A percentile compares a stretch with the other conserved stretches of the same genome.
Evolutionary conservation across 1,139 yeast genomes (phyloP).

Genomic region (Yamadazyma conglobata): DNA sequence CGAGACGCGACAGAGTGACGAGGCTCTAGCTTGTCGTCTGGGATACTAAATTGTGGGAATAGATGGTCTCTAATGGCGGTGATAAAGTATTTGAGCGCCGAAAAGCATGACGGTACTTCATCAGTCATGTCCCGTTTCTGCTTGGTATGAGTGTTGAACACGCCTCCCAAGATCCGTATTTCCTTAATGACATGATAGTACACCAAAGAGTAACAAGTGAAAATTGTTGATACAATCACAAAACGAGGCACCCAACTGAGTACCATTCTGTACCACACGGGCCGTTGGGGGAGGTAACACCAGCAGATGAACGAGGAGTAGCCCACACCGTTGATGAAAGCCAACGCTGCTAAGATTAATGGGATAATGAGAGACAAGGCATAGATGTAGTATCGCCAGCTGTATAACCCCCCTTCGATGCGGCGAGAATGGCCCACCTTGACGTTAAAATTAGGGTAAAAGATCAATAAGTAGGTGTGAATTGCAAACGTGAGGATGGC

Average conservation of each 20-base stretch:
- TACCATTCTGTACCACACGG: conserved; percentile 71
- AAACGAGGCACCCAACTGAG: conserved; percentile 85
- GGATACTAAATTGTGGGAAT: conserved; percentile 30
- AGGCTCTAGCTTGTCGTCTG: conserved; percentile 10
- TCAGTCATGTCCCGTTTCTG: conserved; percentile 7
- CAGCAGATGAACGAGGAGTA: conserved; percentile 67
- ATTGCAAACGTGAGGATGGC: conserved; percentile 82
- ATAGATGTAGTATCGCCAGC: conserved; percentile 57
- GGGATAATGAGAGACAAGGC: conserved; percentile 61
- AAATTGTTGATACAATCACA: conserved; percentile 57
- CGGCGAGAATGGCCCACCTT: conserved; percentile 36
- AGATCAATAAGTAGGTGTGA: conserved; percentile 75
- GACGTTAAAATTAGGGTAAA: conserved; percentile 50
- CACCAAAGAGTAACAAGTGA: conserved; percentile 65
- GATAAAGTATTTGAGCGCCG: conserved; percentile 31
- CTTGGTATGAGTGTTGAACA: conserved; percentile 33
- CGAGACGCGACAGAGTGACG: not conserved
- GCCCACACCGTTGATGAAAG: conserved; percentile 55
- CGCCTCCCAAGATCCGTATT: conserved; percentile 50
- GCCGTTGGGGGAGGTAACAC: conserved; percentile 76
- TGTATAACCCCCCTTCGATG: conserved; percentile 74
- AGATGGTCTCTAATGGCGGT: conserved; percentile 21
- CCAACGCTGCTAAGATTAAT: conserved; percentile 65
- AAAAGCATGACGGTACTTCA: conserved; percentile 34
- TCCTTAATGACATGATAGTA: conserved; percentile 70